Evolutionary conservation across 768 basidiomycete species (phyloP).

Genomic region (Pholiota microspora): DNA sequence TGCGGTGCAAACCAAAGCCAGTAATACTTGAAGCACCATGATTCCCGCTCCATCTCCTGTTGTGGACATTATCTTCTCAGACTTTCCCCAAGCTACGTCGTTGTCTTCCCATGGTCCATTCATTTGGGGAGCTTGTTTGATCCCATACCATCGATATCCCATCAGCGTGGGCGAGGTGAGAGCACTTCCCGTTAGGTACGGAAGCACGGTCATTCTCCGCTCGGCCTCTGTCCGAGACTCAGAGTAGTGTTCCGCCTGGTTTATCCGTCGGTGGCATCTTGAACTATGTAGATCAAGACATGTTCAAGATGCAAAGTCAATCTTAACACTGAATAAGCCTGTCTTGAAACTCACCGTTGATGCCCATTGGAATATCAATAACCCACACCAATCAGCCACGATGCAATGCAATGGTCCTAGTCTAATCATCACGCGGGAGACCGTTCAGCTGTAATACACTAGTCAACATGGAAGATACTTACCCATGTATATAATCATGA

Average conservation of each 20-base stretch:
- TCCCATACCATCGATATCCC: neutral
- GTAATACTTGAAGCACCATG: neutral
- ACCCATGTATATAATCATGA: neutral
- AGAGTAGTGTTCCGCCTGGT: neutral
- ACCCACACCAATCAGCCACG: neutral
- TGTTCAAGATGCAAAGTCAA: no score
- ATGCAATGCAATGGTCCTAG: neutral
- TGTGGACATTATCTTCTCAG: conserved; percentile 5
- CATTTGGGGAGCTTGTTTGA: conserved; percentile 4
- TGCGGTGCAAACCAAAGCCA: neutral
- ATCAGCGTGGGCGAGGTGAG: conserved; percentile 1
- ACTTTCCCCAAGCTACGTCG: neutral
- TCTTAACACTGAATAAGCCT: neutral
- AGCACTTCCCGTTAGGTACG: conserved; percentile 6
- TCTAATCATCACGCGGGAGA: neutral
- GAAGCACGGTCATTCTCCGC: conserved; percentile 7
- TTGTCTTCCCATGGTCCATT: conserved; percentile 5
- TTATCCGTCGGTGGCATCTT: neutral
- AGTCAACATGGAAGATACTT: conserved; percentile 1
- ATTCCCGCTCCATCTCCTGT: conserved; percentile 2
- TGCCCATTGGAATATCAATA: neutral
- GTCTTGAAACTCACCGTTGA: neutral
- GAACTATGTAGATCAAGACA: neutral
- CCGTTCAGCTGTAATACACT: neutral
- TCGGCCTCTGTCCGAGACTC: neutral